A percentile compares a stretch with the other conserved stretches of the same genome.
Conservation (phyloP, 495 filamentous ascomycete genomes). For the Podospora anserina region DNA sequence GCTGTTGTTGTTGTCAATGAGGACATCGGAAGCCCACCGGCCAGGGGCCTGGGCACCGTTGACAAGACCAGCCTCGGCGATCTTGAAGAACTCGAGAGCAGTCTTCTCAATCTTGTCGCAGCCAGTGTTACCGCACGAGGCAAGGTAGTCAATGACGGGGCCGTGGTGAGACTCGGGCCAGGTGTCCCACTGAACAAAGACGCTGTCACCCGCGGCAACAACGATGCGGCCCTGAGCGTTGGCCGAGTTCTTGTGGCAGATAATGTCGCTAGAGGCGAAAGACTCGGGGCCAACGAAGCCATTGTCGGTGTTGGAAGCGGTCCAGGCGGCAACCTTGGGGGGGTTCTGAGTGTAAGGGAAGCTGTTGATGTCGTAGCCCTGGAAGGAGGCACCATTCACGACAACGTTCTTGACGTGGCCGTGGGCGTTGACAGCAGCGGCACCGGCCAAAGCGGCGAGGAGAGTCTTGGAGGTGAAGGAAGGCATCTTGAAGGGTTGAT, state of each 20-base stretch:
- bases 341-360: slow-evolving; percentile 41
- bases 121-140: slow-evolving; percentile 61
- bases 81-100: slow-evolving; percentile 72
- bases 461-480: slow-evolving; percentile 29
- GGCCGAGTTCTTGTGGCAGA: slow-evolving; percentile 48
- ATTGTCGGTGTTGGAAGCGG: slow-evolving; percentile 53
- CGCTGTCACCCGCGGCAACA: slow-evolving; percentile 43
- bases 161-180: slow-evolving; percentile 52
- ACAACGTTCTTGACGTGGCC: slow-evolving; percentile 59
- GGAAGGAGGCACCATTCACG: slow-evolving; percentile 53
- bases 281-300: slow-evolving; percentile 55
- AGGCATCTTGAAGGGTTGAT: slow-evolving; percentile 28
- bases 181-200: slow-evolving; percentile 48
- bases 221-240: slow-evolving; percentile 41
- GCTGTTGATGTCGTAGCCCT: slow-evolving; percentile 37
- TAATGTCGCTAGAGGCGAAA: slow-evolving; percentile 44
- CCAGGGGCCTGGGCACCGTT: slow-evolving; percentile 49
- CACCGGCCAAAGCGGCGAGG: slow-evolving; percentile 47
- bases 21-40: slow-evolving; percentile 43
- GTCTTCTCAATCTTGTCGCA: slow-evolving; percentile 65
- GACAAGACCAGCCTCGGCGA: slow-evolving; percentile 60
- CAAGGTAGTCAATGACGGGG: slow-evolving; percentile 71
- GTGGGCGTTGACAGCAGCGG: slow-evolving; percentile 56
- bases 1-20: slow-evolving; percentile 66
- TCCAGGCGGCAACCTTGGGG: slow-evolving; percentile 55